Conservation (phyloP, 192 early-diverging fungal genomes). For the Coemansia sp. region DNA sequence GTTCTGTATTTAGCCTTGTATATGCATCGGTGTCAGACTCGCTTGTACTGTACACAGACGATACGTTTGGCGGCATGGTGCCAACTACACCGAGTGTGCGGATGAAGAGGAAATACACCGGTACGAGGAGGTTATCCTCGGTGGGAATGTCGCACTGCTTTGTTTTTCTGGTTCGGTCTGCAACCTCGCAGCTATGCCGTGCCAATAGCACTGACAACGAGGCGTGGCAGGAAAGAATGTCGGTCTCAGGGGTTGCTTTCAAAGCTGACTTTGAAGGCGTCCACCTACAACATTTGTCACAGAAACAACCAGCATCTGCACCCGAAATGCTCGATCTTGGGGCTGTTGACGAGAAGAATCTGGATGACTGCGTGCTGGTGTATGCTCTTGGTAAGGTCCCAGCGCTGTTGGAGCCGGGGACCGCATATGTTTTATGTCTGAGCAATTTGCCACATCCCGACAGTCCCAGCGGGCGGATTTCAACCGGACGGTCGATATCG, state of each 20-base stretch:
- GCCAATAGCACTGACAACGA: not conserved
- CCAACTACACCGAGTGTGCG: not conserved
- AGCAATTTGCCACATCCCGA: not conserved
- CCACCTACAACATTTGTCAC: not conserved
- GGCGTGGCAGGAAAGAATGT: not conserved
- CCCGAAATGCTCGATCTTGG: conserved; percentile 4
- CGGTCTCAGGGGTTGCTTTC: not conserved
- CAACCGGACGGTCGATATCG: not conserved
- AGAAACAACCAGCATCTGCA: not conserved
- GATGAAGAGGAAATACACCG: not conserved
- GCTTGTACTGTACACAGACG: conserved; percentile 11
- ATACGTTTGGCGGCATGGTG: conserved; percentile 23
- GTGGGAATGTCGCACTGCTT: conserved; percentile 7
- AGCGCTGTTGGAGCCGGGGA: conserved; percentile 12
- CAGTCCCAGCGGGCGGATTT: conserved; percentile 1
- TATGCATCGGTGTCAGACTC: conserved; percentile 22
- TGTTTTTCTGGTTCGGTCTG: conserved; percentile 19
- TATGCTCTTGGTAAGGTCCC: conserved; percentile 13
- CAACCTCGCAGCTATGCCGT: not conserved
- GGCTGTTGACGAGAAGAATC: not conserved
- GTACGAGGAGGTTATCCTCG: not conserved
- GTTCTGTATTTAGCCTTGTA: conserved; percentile 9
- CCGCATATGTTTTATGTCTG: conserved; percentile 30
- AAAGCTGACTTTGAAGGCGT: not conserved
- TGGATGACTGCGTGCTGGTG: conserved; percentile 12